Evolutionary conservation across 2,329 filamentous ascomycete genomes (phyloP), one percentile per base, ranked within the genome.

Genomic region (Zymoseptoria ardabiliae): DNA sequence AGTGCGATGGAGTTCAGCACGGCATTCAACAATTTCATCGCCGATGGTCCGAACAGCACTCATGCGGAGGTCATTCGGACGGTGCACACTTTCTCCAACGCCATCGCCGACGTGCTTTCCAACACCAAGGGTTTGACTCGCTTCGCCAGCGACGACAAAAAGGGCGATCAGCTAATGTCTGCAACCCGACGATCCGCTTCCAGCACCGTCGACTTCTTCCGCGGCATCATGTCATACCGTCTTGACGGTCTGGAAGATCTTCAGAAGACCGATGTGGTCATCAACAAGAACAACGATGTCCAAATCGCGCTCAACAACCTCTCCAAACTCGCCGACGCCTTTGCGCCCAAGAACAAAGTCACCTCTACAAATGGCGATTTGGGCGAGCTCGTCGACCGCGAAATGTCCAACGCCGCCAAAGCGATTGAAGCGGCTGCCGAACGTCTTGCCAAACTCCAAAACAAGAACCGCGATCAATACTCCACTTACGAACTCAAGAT

Each of bases 11-110:
- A 99, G 73, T 99, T 99, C 75, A 94, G 93, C 1, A 97, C 93
- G 0, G 88, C 94, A 0, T 99, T 97, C 81, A 99, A 97, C 79
- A 96, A 96, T 76, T 97, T 95, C 74, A 95, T 99, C 69, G 94
- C 93, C 7, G 94, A 99, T 71, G 94, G 94, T 0, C 92, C 93
- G 4, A 96, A 92, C 74, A 91, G 90, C 72, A 57, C 86, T 9
- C 91, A 97, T 70, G 85, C 89, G 1, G 92, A 96, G 61, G 88
- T 99, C 62, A 97, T 97, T 75, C 91, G 91, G 72, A 90, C 91
- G 0, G 89, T 96, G 68, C 94, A 91, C 70, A 84, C 91, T 56
- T 97, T 97, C 75, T 83, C 94, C 1, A 90, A 92, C 20, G 90
- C 94, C 3, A 86, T 97, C 63, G 89, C 93, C 1, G 94, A 99